Evolutionary conservation across 176 grass and related monocot species (phyloP).

Genomic region (Thinopyrum elongatum): DNA sequence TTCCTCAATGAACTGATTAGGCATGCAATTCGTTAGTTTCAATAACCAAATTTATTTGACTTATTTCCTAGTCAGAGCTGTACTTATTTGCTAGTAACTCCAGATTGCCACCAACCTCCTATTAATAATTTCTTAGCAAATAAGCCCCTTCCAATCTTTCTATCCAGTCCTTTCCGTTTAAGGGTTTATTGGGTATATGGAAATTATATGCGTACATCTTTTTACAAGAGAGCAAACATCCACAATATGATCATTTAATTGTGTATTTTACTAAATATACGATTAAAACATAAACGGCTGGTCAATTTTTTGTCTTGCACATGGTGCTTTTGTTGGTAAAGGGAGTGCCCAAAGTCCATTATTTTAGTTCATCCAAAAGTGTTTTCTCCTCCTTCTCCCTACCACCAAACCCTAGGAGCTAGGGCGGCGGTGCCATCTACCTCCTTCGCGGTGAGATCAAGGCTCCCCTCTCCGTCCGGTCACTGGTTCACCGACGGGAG

Average conservation of each 20-base stretch:
- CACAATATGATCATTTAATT: not conserved
- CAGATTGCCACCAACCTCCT: not conserved
- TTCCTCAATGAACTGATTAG: not conserved
- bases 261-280: not conserved
- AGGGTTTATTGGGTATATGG: not conserved
- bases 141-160: no score
- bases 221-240: not conserved
- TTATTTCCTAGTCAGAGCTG: not conserved
- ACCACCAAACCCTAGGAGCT: no score
- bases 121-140: not conserved
- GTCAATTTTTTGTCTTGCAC: not conserved
- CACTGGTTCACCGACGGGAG: no score
- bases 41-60: not conserved
- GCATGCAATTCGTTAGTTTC: not conserved
- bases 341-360: not conserved
- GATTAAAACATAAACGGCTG: not conserved
- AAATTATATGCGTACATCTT: not conserved
- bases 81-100: not conserved
- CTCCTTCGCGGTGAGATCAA: no score
- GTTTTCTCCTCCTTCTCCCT: no score
- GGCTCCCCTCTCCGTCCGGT: no score
- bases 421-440: no score
- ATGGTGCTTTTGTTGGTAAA: not conserved
- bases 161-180: not conserved
- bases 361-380: not conserved